Evolutionary conservation across 257 asterid genomes (phyloP).

Genomic region (Nicotiana otophora): DNA sequence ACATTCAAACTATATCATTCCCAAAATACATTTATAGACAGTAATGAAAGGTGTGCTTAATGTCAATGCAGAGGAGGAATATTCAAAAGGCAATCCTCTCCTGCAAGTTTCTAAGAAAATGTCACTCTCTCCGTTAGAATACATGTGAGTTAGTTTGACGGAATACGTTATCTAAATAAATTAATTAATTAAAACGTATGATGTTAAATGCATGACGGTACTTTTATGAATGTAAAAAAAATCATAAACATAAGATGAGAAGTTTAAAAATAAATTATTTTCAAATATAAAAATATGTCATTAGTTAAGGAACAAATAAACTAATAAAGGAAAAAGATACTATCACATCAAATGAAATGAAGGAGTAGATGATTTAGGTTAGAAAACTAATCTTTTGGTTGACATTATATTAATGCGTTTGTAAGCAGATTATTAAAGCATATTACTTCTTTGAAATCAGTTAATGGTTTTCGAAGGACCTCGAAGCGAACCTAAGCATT

Average conservation of each 20-base stretch:
- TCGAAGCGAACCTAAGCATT: background rate
- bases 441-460: background rate
- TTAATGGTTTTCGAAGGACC: too few species aligned
- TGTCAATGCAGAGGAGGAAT: background rate
- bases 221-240: too few species aligned
- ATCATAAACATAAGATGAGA: background rate
- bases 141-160: too few species aligned
- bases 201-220: too few species aligned
- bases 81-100: background rate
- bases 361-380: background rate
- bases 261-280: background rate
- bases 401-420: background rate
- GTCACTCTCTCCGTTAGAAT: too few species aligned
- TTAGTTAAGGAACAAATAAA: background rate
- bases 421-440: background rate
- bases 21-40: too few species aligned
- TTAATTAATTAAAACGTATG: background rate
- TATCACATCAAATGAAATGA: too few species aligned
- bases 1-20: too few species aligned
- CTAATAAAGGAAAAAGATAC: too few species aligned
- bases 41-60: background rate
- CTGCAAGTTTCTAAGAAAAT: background rate
- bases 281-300: background rate
- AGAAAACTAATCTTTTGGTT: background rate
- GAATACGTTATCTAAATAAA: too few species aligned